A percentile compares a stretch with the other conserved stretches of the same genome.
Conservation (phyloP, 371 early-diverging fungal genomes). For the Nematocida parisii region DNA sequence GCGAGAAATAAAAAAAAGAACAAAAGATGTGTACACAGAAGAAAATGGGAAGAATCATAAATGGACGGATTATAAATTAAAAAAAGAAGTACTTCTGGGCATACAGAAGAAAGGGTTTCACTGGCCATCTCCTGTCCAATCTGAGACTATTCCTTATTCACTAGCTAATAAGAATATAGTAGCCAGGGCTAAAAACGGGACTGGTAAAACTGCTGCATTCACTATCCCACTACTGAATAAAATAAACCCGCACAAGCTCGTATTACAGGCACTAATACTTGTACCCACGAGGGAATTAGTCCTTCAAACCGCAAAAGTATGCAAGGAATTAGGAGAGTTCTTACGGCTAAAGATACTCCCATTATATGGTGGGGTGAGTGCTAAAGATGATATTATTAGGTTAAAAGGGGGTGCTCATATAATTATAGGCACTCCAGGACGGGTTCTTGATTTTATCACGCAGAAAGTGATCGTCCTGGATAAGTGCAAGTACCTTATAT, state of each 20-base stretch:
- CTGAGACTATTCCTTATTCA: slow-evolving; percentile 34
- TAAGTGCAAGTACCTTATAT: slow-evolving; percentile 76
- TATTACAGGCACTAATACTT: slow-evolving; percentile 77
- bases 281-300: slow-evolving; percentile 92
- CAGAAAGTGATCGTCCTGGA: slow-evolving; percentile 52
- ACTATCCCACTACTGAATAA: slow-evolving; percentile 84
- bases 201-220: slow-evolving; percentile 94
- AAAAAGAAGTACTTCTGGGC: slow-evolving; percentile 45
- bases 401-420: slow-evolving; percentile 78
- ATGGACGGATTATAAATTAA: slow-evolving; percentile 26
- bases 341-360: slow-evolving; percentile 28
- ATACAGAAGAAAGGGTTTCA: slow-evolving; percentile 48
- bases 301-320: slow-evolving; percentile 70
- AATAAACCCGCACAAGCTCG: slow-evolving; percentile 75
- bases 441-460: slow-evolving; percentile 76
- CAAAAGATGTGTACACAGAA: background rate
- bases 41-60: background rate
- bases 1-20: background rate
- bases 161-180: slow-evolving; percentile 26
- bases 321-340: slow-evolving; percentile 40
- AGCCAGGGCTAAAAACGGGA: slow-evolving; percentile 92
- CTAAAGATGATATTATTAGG: slow-evolving; percentile 93
- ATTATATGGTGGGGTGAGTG: slow-evolving; percentile 83
- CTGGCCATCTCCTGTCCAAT: slow-evolving; percentile 58
- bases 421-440: slow-evolving; percentile 90